Base-by-base conservation (phyloP, 1,284 basidiomycete species). In the Cutaneotrichosporon sp. region DNA sequence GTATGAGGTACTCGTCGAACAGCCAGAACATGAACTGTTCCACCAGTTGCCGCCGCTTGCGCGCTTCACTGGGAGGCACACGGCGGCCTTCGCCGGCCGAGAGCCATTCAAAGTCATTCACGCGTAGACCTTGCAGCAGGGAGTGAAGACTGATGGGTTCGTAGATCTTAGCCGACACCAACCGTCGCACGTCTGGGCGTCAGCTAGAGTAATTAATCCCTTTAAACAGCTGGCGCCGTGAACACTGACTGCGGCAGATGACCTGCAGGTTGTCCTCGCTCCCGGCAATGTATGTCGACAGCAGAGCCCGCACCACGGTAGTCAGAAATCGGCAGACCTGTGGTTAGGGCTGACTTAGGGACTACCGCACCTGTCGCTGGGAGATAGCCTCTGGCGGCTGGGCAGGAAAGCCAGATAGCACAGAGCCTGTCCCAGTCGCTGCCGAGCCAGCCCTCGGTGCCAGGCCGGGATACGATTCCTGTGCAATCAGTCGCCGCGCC, bases 1-100 rank as follows among this genome's bases (percentile, higher is more conserved):
- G 84, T 3, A 90, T 76, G 7, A 98, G 68, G 65, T 93, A 88
- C 0, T 83, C 84, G 63, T 93, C 88, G 58, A 97, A 90, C 56
- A 93, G 85, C 93, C 93, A 99, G 68, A 84, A 88, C 8, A 97
- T 56, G 63, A 94, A 88, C 52, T 94, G 89, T 64, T 88, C 82
- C 0, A 91, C 69, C 12, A 97, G 74, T 65, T 88, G 81, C n/a
- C 81, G 78, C 9, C 88, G 81, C 68, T 88, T 90, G 22, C 82
- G 62, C 1, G 82, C 75, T 62, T 96, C 92, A 0, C 82, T 81
- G 1, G 82, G 80, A 3, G 83, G 77, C 0, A 84, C 53, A 0
- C 75, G 59, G 21, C 36, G 34, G 15, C 52, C 41, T 3, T 58
- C 44, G 26, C 50, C 51, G 5, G 59, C 33, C 40, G 77, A 77